Percentiles rank a stretch among this genome's conserved stretches.
These are phyloP conservation scores for Penicillium vulpinum DNA, from an alignment of 2,329 filamentous ascomycete species.

Conservation along the genomic window DNA sequence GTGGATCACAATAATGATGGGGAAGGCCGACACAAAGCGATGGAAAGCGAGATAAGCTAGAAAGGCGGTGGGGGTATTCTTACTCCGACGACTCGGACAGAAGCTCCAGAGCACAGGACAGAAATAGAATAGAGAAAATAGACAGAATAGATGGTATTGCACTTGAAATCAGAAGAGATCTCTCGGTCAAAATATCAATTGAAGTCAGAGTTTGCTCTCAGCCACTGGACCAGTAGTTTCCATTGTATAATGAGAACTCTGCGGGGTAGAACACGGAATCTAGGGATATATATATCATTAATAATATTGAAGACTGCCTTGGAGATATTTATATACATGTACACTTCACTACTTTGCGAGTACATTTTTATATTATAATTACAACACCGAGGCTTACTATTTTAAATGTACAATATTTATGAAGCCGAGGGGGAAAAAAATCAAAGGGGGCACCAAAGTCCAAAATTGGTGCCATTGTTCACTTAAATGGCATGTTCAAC, in stretches of 20 bases:
- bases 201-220: background rate
- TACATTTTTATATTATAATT: background rate
- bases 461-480: background rate
- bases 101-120: background rate
- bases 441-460: background rate
- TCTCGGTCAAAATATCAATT: background rate
- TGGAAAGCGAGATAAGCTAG: constrained; percentile 43
- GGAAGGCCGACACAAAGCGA: constrained; percentile 30
- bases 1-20: constrained; percentile 25
- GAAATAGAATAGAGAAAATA: background rate
- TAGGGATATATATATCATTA: background rate
- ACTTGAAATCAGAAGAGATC: background rate
- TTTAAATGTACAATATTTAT: background rate
- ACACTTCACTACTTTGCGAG: background rate
- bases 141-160: background rate
- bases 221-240: constrained; percentile 17
- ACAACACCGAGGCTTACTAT: background rate
- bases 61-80: constrained; percentile 34
- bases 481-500: background rate
- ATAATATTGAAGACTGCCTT: background rate
- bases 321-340: background rate
- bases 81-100: constrained; percentile 16
- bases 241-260: constrained; percentile 27
- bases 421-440: background rate
- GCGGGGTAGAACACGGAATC: constrained; percentile 29